Evolutionary conservation across 2,329 filamentous ascomycete genomes (phyloP).

Genomic region (Cladosporium sp.): DNA sequence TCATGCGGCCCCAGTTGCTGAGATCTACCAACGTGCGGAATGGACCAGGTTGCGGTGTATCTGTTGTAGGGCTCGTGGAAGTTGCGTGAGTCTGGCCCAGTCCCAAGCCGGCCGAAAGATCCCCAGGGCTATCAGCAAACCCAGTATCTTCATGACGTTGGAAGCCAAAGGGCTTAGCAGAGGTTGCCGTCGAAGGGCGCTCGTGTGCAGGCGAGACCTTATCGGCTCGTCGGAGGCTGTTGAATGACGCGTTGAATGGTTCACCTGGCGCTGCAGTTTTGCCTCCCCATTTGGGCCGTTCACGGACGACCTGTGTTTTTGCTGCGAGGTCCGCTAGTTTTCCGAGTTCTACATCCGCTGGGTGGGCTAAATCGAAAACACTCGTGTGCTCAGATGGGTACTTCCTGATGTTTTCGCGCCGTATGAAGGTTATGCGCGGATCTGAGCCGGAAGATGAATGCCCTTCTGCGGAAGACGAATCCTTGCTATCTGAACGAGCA

Average conservation of each 20-base stretch:
- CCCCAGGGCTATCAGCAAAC: not conserved
- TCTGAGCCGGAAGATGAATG: no score
- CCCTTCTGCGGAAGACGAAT: no score
- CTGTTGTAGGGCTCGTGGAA: not conserved
- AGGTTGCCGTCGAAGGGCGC: not conserved
- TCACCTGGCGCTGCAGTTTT: not conserved
- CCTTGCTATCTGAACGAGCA: no score
- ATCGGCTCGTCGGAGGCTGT: constrained; percentile 2
- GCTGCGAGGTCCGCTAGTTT: not conserved
- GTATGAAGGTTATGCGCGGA: no score
- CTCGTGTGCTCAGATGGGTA: no score
- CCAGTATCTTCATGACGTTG: not conserved
- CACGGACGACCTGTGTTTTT: not conserved
- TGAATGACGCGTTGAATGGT: constrained; percentile 1
- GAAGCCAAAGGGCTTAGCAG: constrained; percentile 1
- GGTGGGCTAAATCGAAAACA: not conserved
- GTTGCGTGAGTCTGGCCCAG: no score
- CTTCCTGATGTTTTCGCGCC: no score
- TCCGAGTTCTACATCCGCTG: not conserved
- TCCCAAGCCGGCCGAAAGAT: not conserved
- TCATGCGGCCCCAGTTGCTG: not conserved
- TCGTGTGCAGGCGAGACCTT: not conserved
- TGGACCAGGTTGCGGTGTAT: not conserved
- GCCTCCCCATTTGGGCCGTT: constrained; percentile 7
- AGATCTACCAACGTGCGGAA: not conserved